Conservation (phyloP, 2,329 filamentous ascomycete genomes). For the Xylariales sp. region DNA sequence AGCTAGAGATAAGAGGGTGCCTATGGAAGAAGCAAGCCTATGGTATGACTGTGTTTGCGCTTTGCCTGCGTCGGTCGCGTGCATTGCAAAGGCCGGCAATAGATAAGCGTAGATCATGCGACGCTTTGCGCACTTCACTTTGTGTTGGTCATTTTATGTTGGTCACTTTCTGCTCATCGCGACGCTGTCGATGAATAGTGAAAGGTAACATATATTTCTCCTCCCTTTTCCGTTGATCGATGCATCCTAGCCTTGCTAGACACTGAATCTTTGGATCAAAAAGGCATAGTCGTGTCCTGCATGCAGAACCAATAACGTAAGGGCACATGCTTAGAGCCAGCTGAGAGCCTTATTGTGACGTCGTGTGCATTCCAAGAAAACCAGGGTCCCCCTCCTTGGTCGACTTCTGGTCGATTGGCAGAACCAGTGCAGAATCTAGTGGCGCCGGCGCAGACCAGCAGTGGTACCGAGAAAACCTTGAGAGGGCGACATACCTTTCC, state of each 20-base stretch:
- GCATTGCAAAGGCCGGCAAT: constrained; percentile 28
- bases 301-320: constrained; percentile 27
- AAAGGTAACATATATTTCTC: background rate
- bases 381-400: constrained; percentile 14
- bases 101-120: constrained; percentile 39
- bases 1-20: constrained; percentile 42
- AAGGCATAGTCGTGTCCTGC: background rate
- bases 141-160: too few species aligned
- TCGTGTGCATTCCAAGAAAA: constrained; percentile 20
- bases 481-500: background rate
- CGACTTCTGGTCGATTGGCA: background rate
- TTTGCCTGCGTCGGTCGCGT: too few species aligned
- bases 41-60: constrained; percentile 11
- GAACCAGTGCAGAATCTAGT: constrained; percentile 4
- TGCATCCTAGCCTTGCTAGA: background rate
- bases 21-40: background rate
- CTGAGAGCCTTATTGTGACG: constrained; percentile 35
- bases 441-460: background rate
- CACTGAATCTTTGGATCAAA: constrained; percentile 4
- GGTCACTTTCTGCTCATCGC: too few species aligned
- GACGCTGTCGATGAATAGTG: background rate
- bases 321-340: constrained; percentile 23
- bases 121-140: background rate
- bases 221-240: background rate
- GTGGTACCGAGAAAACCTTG: background rate